Conservation (phyloP, 805 yeast genomes). For the Cyberlindnera euphorbiiphila region DNA sequence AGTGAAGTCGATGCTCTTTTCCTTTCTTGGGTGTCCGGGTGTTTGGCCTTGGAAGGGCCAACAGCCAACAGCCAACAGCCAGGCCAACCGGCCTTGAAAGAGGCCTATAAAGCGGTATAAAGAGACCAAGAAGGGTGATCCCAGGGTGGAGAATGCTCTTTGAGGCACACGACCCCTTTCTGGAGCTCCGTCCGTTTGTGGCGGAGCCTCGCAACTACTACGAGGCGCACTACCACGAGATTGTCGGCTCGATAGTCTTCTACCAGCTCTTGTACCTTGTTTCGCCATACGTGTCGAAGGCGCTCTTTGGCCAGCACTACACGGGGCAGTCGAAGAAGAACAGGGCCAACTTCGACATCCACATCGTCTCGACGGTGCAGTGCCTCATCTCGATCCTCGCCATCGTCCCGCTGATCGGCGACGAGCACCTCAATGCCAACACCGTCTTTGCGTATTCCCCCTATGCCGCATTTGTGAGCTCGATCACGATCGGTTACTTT, state of each 20-base stretch:
- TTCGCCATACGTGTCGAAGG: constrained; percentile 49
- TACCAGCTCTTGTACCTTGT: constrained; percentile 53
- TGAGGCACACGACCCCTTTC: constrained; percentile 16
- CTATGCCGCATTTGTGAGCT: constrained; percentile 68
- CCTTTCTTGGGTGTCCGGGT: constrained; percentile 1
- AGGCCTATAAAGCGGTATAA: no score
- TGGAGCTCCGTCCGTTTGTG: constrained; percentile 30
- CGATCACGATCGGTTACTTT: constrained; percentile 82
- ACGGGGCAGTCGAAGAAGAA: constrained; percentile 41
- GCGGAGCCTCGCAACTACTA: constrained; percentile 39
- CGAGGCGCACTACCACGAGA: constrained; percentile 71
- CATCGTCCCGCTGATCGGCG: constrained; percentile 63
- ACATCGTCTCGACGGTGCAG: constrained; percentile 84
- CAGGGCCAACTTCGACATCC: constrained; percentile 80
- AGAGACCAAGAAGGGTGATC: no score
- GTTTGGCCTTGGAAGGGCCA: no score
- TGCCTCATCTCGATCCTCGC: constrained; percentile 58
- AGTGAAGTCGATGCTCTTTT: no score
- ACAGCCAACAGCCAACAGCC: no score
- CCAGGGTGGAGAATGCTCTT: constrained; percentile 13
- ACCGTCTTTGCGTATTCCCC: constrained; percentile 68
- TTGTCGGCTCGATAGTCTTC: constrained; percentile 52
- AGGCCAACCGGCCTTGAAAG: no score
- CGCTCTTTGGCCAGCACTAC: constrained; percentile 52
- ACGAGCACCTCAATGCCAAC: constrained; percentile 44